Conservation (phyloP, 805 yeast species). For the Lipomyces chichibuensis region DNA sequence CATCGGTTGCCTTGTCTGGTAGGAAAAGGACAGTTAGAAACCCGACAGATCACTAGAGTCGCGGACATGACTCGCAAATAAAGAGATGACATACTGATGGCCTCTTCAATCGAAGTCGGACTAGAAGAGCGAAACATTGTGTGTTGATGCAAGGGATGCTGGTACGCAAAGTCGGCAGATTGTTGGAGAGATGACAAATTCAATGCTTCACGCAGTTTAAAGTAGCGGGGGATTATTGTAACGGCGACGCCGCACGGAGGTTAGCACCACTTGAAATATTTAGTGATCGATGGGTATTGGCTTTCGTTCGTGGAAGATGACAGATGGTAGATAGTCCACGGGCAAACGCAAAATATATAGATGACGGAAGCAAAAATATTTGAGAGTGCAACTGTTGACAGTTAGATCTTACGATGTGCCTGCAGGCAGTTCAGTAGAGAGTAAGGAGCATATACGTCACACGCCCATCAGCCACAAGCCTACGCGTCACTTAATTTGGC, state of each 20-base stretch:
- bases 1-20: conserved; percentile 60
- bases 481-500: background rate
- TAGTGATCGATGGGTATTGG: background rate
- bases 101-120: conserved; percentile 34
- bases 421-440: no score
- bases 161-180: background rate
- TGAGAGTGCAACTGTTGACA: background rate
- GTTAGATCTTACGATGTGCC: background rate
- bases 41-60: background rate
- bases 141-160: background rate
- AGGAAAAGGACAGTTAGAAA: background rate
- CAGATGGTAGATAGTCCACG: background rate
- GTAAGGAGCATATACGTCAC: background rate
- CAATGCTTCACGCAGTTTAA: background rate
- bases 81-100: conserved; percentile 27
- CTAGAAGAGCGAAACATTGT: conserved; percentile 32
- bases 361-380: background rate
- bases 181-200: background rate
- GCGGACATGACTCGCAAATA: background rate
- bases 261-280: background rate
- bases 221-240: background rate
- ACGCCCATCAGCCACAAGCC: background rate
- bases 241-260: background rate
- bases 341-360: background rate
- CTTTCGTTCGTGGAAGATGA: background rate